Conservation (phyloP, 768 basidiomycete genomes). For the Crucibulum laeve region DNA sequence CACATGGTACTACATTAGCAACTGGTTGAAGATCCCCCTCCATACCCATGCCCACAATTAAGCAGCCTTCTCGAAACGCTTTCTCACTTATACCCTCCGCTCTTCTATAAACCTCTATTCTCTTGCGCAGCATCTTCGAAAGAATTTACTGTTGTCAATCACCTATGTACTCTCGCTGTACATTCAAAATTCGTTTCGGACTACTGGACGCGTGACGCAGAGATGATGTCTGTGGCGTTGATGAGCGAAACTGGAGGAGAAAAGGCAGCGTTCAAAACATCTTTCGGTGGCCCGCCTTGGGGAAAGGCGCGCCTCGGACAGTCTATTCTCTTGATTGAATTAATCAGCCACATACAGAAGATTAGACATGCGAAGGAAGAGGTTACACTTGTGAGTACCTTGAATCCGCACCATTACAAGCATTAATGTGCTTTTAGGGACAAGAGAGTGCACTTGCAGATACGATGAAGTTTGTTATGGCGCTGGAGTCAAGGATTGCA, state of each 20-base stretch:
- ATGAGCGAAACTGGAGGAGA: constrained; percentile 42
- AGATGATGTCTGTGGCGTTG: constrained; percentile 71
- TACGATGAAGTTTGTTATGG: constrained; percentile 41
- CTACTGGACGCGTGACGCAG: constrained; percentile 65
- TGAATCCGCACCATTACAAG: background rate
- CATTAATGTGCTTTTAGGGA: constrained; percentile 12
- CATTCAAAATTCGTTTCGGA: constrained; percentile 52
- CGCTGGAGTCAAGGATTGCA: constrained; percentile 54
- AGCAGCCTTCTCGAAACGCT: constrained; percentile 47
- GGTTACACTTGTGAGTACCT: constrained; percentile 23
- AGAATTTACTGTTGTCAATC: constrained; percentile 52
- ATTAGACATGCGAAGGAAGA: constrained; percentile 38
- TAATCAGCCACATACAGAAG: constrained; percentile 48
- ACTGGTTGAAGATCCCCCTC: constrained; percentile 48
- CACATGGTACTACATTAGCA: constrained; percentile 30
- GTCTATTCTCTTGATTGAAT: constrained; percentile 53
- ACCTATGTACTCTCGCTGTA: constrained; percentile 50
- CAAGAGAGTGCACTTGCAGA: constrained; percentile 24
- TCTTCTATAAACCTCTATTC: constrained; percentile 74
- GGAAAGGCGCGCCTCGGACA: constrained; percentile 58
- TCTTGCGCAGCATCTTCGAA: constrained; percentile 62
- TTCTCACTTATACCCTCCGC: constrained; percentile 48
- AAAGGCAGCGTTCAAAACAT: constrained; percentile 13
- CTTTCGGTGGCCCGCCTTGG: constrained; percentile 24
- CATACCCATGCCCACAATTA: constrained; percentile 39